Evolutionary conservation across 2,329 filamentous ascomycete genomes (phyloP), one percentile per base, ranked within the genome.

Genomic region (Stenocarpella maydis): DNA sequence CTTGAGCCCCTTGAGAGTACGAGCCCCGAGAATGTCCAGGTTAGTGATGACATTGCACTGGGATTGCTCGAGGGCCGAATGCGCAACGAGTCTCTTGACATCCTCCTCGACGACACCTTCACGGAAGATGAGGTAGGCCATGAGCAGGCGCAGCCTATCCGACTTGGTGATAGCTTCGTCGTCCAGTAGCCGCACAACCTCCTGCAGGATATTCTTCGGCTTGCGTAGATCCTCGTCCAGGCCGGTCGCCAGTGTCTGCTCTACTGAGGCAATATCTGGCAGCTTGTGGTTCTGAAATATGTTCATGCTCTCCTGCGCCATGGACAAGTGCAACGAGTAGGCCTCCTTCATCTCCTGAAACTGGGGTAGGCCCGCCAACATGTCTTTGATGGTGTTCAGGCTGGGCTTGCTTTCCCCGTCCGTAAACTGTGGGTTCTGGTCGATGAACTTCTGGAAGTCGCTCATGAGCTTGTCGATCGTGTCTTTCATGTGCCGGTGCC

Each of bases 301-400:
- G 74, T 94, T 94, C 95, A 98, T 98, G 78, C 94, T 97, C 78
- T 97, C 94, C 78, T 98, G 92, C 1, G 96, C 96, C 95, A 99
- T 98, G 74, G 91, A 95, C 50, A 99, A 85, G 80, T 99, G 96
- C 66, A 99, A 83, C 0, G 95, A 96, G 79, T 98, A 99, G 1
- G 93, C 91, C 77, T 97, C 94, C 79, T 98, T 98, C 85, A 96
- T 93, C 80, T 97, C 92, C 76, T 97, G 93, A 76, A 98, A 99
- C 77, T 98, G 93, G 15, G 95, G 94, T 70, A 99, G 82, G 10
- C 95, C 95, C 17, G 94, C 96, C 82, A 99, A 84, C 96, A 99
- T 99, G 80, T 98, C 95, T 77, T 96, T 94, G 80, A 99, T 97
- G 31, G 93, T 92, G 80, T 95, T 97, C 67, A 99, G 84, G 77